phyloP scores from a whole-genome alignment of 2,329 filamentous ascomycete genomes.

The Aspergillus pseudoterreus region DNA sequence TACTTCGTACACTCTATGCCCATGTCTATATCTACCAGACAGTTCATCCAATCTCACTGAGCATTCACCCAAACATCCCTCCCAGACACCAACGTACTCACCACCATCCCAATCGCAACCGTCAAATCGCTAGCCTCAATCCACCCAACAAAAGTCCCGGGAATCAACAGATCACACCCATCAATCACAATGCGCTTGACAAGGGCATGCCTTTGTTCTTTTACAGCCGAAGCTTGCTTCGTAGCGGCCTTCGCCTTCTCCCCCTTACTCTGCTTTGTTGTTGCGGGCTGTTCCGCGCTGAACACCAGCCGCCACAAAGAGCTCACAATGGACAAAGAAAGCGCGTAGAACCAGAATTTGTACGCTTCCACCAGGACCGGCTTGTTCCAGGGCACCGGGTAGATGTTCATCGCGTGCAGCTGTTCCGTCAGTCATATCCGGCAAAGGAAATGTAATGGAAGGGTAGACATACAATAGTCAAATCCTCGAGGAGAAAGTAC shows the following conservation, averaged over 20 bases:
- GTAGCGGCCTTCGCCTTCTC: slow-evolving; percentile 23
- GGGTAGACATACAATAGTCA: slow-evolving; percentile 49
- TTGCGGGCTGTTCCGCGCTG: slow-evolving; percentile 11
- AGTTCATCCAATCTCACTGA: no score
- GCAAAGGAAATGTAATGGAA: neutral
- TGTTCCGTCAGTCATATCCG: slow-evolving; percentile 18
- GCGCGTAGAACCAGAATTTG: slow-evolving; percentile 65
- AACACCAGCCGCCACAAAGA: slow-evolving; percentile 20
- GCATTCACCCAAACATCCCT: slow-evolving; percentile 55
- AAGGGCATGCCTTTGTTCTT: slow-evolving; percentile 24
- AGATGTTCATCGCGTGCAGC: slow-evolving; percentile 52
- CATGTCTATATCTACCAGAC: no score
- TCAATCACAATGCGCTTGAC: slow-evolving; percentile 54
- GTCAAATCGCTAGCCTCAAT: slow-evolving; percentile 48
- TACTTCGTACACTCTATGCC: no score
- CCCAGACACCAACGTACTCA: slow-evolving; percentile 60
- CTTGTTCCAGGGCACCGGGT: slow-evolving; percentile 40
- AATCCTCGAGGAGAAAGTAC: slow-evolving; percentile 65
- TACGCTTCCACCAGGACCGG: slow-evolving; percentile 58
- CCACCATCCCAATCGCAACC: slow-evolving; percentile 57
- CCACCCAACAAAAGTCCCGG: slow-evolving; percentile 60
- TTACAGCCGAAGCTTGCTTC: slow-evolving; percentile 8
- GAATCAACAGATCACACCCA: slow-evolving; percentile 60
- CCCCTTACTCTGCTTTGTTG: slow-evolving; percentile 15
- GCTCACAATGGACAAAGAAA: slow-evolving; percentile 50